These are phyloP conservation scores for Suhomyces vadensis DNA, from an alignment of 805 yeast species.

Conservation along the genomic window DNA sequence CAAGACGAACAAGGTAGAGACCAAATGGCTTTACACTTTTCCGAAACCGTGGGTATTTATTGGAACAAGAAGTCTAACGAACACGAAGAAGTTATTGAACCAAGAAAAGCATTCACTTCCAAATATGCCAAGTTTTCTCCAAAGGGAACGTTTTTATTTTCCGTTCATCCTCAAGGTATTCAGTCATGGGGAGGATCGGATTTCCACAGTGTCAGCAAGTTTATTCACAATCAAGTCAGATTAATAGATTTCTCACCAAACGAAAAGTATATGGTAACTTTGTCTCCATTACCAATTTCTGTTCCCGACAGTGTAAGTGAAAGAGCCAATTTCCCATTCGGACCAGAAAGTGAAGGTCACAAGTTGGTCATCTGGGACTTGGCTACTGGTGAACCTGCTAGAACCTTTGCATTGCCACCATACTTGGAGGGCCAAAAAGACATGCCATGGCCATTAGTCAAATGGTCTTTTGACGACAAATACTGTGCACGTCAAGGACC, in stretches of 20 bases:
- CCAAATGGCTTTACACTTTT: constrained; percentile 78
- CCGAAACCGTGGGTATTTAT: constrained; percentile 77
- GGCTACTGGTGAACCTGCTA: constrained; percentile 74
- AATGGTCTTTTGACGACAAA: constrained; percentile 91
- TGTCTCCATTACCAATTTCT: constrained; percentile 80
- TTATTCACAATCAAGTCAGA: constrained; percentile 86
- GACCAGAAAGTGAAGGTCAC: constrained; percentile 87
- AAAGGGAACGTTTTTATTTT: constrained; percentile 82
- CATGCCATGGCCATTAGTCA: constrained; percentile 94
- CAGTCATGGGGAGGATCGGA: constrained; percentile 94
- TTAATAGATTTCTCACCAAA: constrained; percentile 89
- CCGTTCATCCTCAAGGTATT: constrained; percentile 92
- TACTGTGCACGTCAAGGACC: constrained; percentile 96
- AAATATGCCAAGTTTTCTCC: constrained; percentile 90
- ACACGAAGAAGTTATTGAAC: constrained; percentile 76
- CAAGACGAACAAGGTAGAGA: constrained; percentile 88
- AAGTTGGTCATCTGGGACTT: constrained; percentile 92
- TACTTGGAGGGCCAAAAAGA: constrained; percentile 63
- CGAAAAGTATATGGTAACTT: constrained; percentile 86
- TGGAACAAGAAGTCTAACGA: constrained; percentile 78
- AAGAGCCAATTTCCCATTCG: constrained; percentile 74
- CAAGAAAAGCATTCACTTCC: constrained; percentile 84
- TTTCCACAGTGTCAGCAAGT: constrained; percentile 72
- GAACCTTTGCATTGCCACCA: constrained; percentile 89
- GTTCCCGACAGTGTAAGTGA: constrained; percentile 64